Percentiles rank a stretch among this genome's conserved stretches.
Conservation (phyloP, 257 asterid genomes). For the Striga asiatica region DNA sequence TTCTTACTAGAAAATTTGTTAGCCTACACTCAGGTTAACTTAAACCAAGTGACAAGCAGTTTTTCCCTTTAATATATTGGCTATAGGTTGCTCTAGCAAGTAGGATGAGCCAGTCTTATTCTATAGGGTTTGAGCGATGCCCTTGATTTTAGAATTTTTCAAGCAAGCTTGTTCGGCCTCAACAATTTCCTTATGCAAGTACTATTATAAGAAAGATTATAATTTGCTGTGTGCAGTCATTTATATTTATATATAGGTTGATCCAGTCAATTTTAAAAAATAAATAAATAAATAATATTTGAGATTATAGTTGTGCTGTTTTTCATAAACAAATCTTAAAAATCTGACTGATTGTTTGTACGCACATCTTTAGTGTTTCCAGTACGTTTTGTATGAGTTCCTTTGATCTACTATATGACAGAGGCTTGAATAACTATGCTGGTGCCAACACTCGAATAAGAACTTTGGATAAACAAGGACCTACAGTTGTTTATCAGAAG, state of each 20-base stretch:
- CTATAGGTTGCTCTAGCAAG: background rate
- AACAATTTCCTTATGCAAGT: background rate
- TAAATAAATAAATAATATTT: too few relatives aligned
- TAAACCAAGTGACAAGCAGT: slow-evolving; percentile 4
- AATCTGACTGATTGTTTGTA: too few relatives aligned
- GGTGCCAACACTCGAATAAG: slow-evolving; percentile 54
- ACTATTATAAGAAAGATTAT: background rate
- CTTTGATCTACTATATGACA: slow-evolving; percentile 49
- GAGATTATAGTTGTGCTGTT: too few relatives aligned
- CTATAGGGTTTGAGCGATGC: background rate
- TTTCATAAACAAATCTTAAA: background rate
- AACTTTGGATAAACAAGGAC: slow-evolving; percentile 60
- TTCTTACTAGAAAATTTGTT: background rate
- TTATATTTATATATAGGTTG: background rate
- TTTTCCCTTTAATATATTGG: background rate
- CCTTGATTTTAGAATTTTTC: background rate
- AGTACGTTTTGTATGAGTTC: slow-evolving; percentile 1
- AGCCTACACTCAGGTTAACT: background rate
- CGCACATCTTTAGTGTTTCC: too few relatives aligned
- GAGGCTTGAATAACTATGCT: slow-evolving; percentile 65
- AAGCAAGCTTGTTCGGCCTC: background rate
- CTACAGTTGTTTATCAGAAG: slow-evolving; percentile 78
- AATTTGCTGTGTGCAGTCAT: background rate
- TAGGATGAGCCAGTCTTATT: background rate
- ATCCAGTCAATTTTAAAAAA: too few relatives aligned